phyloP scores from a whole-genome alignment of 805 yeast genomes.

The Maudiozyma turicensis region DNA sequence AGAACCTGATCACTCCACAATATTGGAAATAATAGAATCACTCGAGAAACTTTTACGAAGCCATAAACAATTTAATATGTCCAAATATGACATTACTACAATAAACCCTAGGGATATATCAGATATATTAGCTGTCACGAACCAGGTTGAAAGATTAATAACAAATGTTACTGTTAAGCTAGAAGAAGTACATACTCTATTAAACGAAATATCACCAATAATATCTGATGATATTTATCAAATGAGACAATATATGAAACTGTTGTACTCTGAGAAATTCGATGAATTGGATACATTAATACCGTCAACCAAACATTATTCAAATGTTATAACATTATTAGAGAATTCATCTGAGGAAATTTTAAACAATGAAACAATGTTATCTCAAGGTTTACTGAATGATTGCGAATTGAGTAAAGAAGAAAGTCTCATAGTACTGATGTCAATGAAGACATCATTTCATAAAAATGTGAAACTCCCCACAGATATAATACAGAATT shows the following conservation, averaged over 20 bases:
- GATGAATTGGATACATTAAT: conserved; percentile 62
- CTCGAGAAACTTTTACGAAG: conserved; percentile 2
- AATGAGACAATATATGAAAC: conserved; percentile 40
- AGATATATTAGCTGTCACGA: not conserved
- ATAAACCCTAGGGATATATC: conserved; percentile 1
- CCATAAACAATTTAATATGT: conserved; percentile 1
- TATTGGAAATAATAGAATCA: not conserved
- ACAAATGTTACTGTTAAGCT: not conserved
- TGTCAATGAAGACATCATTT: conserved; percentile 53
- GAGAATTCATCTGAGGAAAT: conserved; percentile 35
- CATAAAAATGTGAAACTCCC: conserved; percentile 15
- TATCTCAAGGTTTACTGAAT: conserved; percentile 24
- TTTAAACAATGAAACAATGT: not conserved
- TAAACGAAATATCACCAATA: conserved; percentile 46
- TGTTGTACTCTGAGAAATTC: conserved; percentile 51
- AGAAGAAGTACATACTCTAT: conserved; percentile 33
- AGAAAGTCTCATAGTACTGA: conserved; percentile 58
- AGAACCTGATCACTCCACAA: not conserved
- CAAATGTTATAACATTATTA: conserved; percentile 40
- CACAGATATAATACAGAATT: conserved; percentile 28
- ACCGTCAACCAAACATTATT: conserved; percentile 52
- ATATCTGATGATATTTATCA: conserved; percentile 45
- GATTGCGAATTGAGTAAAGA: conserved; percentile 44
- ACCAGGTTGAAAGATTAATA: not conserved
- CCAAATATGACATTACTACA: not conserved